Evolutionary conservation across 2,329 filamentous ascomycete species (phyloP).

Genomic region (Ascomycota sp.): DNA sequence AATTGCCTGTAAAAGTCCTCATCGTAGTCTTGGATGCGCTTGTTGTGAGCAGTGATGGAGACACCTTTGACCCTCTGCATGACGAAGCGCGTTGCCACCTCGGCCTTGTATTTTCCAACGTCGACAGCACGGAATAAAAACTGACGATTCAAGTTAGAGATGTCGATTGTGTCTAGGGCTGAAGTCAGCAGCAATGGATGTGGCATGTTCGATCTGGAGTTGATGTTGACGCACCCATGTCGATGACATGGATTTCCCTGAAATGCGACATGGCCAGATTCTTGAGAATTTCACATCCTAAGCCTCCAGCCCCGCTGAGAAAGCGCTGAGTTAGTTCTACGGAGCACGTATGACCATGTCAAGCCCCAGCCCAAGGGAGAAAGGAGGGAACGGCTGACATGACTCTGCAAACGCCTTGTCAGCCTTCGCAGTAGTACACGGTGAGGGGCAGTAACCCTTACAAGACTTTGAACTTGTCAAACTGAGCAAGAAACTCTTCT

Average conservation of each 20-base stretch:
- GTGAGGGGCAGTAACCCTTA: conserved; percentile 18
- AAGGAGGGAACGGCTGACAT: conserved; percentile 14
- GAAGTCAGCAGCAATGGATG: not conserved
- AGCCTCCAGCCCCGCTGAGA: conserved; percentile 63
- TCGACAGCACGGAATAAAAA: conserved; percentile 84
- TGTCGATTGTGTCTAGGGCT: conserved; percentile 75
- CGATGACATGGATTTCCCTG: conserved; percentile 92
- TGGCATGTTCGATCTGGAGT: too few relatives aligned
- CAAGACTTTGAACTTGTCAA: conserved; percentile 55
- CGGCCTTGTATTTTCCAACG: conserved; percentile 82
- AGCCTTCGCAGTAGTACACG: not conserved
- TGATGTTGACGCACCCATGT: conserved; percentile 48
- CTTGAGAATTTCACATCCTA: conserved; percentile 93
- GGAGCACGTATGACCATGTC: too few relatives aligned
- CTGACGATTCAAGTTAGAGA: conserved; percentile 91
- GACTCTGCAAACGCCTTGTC: conserved; percentile 17
- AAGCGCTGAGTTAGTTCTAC: not conserved
- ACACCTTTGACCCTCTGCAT: conserved; percentile 76
- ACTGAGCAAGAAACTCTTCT: conserved; percentile 28
- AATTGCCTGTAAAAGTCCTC: conserved; percentile 95
- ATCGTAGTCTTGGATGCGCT: conserved; percentile 90
- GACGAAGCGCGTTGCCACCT: conserved; percentile 78
- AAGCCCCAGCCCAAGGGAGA: not conserved
- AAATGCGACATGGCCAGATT: conserved; percentile 88
- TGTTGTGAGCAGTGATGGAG: conserved; percentile 80